Conservation (phyloP, 78 protist genomes). For the slime mould (Dictyostelium discoideum) region dicty_2.7 NC_007089.4:314501-315000, state of each 20-base stretch:
- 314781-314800: slow-evolving; percentile 87
- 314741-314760: slow-evolving; percentile 90
- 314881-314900: slow-evolving; percentile 83
- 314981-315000: slow-evolving; percentile 77
- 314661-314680: slow-evolving; percentile 80
- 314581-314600: slow-evolving; percentile 92
- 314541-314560: slow-evolving; percentile 64
- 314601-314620: slow-evolving; percentile 94
- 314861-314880: slow-evolving; percentile 76
- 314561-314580: slow-evolving; percentile 95
- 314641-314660: slow-evolving; percentile 94
- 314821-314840: slow-evolving; percentile 94
- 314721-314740: slow-evolving; percentile 87
- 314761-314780: slow-evolving; percentile 91
- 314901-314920: slow-evolving; percentile 99
- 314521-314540: slow-evolving; percentile 82
- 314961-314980: slow-evolving; percentile 57
- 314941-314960: slow-evolving; percentile 30
- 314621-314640: slow-evolving; percentile 95
- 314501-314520: slow-evolving; percentile 94
- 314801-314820: slow-evolving; percentile 96
- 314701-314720: slow-evolving; percentile 85
- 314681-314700: slow-evolving; percentile 82
- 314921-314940: slow-evolving; percentile 94
- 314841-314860: slow-evolving; percentile 82